Evolutionary conservation across 129 eudicot species (phyloP).

Genomic region (Escallonia herrerae): DNA sequence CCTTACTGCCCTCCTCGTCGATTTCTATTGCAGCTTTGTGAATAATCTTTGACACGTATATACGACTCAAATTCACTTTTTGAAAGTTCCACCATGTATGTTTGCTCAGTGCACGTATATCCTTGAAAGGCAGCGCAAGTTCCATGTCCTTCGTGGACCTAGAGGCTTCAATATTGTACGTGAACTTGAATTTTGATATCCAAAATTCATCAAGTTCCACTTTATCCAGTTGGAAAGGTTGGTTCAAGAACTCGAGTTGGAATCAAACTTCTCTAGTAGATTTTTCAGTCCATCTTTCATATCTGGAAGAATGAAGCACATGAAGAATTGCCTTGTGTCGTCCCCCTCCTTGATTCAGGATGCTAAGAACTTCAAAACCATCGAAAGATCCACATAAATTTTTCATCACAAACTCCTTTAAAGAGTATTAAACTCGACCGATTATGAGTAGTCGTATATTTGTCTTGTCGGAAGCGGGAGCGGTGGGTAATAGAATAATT

Average conservation of each 20-base stretch:
- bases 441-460: too few species aligned
- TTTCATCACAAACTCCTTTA: too few species aligned
- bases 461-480: too few species aligned
- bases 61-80: not conserved
- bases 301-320: constrained; percentile 35
- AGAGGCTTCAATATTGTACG: constrained; percentile 6
- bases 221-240: not conserved
- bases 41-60: not conserved
- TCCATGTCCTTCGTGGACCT: constrained; percentile 1
- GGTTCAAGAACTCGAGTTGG: not conserved
- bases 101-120: not conserved
- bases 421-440: too few species aligned
- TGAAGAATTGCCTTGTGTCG: constrained; percentile 4
- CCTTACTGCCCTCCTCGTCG: constrained; percentile 2
- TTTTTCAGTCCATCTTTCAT: constrained; percentile 10
- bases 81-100: not conserved
- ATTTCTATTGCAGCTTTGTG: not conserved
- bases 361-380: constrained; percentile 12
- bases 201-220: not conserved
- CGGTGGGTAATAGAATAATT: too few species aligned
- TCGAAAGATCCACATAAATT: not conserved
- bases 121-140: not conserved
- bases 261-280: not conserved
- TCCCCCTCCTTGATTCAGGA: constrained; percentile 2
- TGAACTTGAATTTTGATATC: not conserved